Base-by-base conservation (phyloP, 176 grass and related monocot species). In the Triticum urartu region DNA sequence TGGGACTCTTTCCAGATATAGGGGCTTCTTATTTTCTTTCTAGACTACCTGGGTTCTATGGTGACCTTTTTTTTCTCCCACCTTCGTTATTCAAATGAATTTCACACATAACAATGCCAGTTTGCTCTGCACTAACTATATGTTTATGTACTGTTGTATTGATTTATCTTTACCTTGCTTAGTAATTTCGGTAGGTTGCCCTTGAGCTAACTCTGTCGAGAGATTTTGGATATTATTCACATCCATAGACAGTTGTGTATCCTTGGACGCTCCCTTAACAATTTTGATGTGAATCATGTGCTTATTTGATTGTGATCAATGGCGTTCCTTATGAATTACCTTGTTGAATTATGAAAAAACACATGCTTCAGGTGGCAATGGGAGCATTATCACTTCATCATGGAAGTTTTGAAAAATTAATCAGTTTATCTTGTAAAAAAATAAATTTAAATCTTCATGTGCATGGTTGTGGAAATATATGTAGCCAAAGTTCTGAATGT, bases 21-120 rank as follows among this genome's bases (percentile, higher is more conserved):
- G 96, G 93, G 77, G 88, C 96, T 67, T 98, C 96, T 72, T 98
- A 94, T 90, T 98, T 98, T 86, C 77, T 95, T 75, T 94, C 96
- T 84, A 91, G 86, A 78, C 77, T 95, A 40, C 93, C 93, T 89
- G 93, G 91, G 40, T 98, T 89, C 81, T 98, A 91, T 77, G 94
- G 97, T 98, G 78, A 81, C 63, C 26, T 84, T 86, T 68, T 86
- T 92, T 61, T 48, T 47, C 33, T 45, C 42, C 6, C 47, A 85
- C 20, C 6, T 80, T 81, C 4, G 12, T 81, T 83, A 83, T 90
- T 79, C 43, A 74, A 38, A n/a, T 7, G 54, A 64, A 12, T 83
- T 75, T 18, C 86, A 82, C 40, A 20, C 82, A 38, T 39, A 12
- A 13, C n/a, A 34, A 56, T 85, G 79, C 54, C 30, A 80, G 3